Conservation (phyloP, 192 early-diverging fungal species). For the Chytriomyces sp. region DNA sequence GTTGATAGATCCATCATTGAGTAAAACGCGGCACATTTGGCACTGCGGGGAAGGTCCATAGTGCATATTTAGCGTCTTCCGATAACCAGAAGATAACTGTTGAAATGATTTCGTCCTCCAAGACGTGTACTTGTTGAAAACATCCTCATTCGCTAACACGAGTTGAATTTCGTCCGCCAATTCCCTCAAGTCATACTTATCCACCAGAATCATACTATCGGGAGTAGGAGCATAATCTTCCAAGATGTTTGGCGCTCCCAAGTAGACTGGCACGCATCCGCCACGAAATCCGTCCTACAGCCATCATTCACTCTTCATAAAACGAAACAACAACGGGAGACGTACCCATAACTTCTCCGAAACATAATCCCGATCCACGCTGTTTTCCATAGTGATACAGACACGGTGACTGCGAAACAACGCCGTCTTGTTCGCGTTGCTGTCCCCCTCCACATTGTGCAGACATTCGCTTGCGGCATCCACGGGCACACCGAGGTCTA, state of each 20-base stretch:
- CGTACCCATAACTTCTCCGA: not conserved
- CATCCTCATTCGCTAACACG: not conserved
- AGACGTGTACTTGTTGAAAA: not conserved
- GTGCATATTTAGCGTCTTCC: not conserved
- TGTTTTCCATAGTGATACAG: not conserved
- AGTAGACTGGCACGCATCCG: not conserved
- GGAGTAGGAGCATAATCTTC: not conserved
- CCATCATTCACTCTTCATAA: too few species aligned
- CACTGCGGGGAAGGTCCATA: too few species aligned
- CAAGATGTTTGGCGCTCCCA: not conserved
- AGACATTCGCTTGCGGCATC: not conserved
- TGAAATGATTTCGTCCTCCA: not conserved
- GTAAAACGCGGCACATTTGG: too few species aligned
- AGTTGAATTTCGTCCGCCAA: not conserved
- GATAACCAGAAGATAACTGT: not conserved
- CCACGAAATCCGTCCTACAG: not conserved
- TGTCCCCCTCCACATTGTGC: not conserved
- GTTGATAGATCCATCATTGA: too few species aligned
- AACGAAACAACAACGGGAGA: too few species aligned
- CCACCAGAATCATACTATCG: not conserved
- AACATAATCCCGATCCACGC: not conserved
- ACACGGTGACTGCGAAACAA: not conserved
- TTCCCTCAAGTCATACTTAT: not conserved
- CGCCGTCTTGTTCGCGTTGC: not conserved
- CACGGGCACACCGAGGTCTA: not conserved